Evolutionary conservation across 805 yeast genomes (phyloP).

Genomic region (Wickerhamomyces rabaulensis): DNA sequence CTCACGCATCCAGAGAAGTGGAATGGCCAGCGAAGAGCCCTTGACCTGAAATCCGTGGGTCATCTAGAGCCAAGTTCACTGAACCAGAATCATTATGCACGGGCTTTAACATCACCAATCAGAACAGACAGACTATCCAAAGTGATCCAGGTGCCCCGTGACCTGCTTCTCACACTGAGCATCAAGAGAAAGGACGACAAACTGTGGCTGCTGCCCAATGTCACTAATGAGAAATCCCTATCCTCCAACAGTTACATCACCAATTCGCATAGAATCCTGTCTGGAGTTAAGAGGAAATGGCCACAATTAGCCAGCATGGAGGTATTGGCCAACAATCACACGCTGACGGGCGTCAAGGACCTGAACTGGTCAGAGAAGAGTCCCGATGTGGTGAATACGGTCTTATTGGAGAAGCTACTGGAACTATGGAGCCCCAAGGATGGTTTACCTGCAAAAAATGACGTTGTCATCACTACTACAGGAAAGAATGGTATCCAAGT

Average conservation of each 20-base stretch:
- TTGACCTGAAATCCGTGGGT: background rate
- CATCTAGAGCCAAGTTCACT: conserved; percentile 8
- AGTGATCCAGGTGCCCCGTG: conserved; percentile 16
- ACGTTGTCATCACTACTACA: background rate
- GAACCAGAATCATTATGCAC: conserved; percentile 32
- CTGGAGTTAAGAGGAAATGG: conserved; percentile 2
- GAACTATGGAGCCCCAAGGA: background rate
- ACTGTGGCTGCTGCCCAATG: conserved; percentile 11
- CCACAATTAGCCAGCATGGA: conserved; percentile 13
- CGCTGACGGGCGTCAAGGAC: conserved; percentile 6
- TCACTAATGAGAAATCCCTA: conserved; percentile 2
- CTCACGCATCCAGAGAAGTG: conserved; percentile 6
- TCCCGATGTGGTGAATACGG: conserved; percentile 6
- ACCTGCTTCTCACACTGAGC: conserved; percentile 4
- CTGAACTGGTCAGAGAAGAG: conserved; percentile 9
- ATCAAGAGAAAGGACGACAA: conserved; percentile 3
- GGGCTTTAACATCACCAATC: conserved; percentile 36
- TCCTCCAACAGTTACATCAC: conserved; percentile 12
- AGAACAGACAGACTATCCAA: conserved; percentile 35
- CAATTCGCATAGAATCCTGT: background rate
- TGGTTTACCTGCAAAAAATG: background rate
- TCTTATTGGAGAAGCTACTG: conserved; percentile 9
- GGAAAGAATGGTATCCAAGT: background rate
- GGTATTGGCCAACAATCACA: conserved; percentile 6
- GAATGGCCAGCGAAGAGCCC: conserved; percentile 4